Conservation (phyloP, 495 filamentous ascomycete species). For the Terfezia claveryi region DNA sequence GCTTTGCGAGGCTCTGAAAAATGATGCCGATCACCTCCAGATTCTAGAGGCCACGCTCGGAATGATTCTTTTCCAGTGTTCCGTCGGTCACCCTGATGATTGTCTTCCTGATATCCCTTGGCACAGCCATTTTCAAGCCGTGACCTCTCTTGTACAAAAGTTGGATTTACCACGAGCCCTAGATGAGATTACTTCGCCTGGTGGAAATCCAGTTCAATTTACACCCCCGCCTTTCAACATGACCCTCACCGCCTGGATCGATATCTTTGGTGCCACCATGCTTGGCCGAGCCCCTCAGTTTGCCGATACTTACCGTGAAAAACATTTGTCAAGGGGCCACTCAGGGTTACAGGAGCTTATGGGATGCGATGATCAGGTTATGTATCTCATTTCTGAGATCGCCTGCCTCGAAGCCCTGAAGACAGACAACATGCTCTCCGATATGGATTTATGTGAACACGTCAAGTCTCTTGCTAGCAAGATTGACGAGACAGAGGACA, state of each 20-base stretch:
- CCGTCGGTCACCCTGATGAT: conserved; percentile 69
- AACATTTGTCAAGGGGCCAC: conserved; percentile 51
- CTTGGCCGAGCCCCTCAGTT: conserved; percentile 64
- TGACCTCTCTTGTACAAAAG: conserved; percentile 54
- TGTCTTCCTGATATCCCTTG: conserved; percentile 83
- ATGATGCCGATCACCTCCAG: conserved; percentile 59
- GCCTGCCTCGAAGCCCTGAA: conserved; percentile 84
- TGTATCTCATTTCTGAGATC: conserved; percentile 97
- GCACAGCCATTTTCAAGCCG: conserved; percentile 91
- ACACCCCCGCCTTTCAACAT: conserved; percentile 66
- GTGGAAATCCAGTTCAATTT: conserved; percentile 13
- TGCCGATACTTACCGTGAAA: conserved; percentile 75
- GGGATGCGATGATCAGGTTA: conserved; percentile 92
- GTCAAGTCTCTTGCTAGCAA: conserved; percentile 61
- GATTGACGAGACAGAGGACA: conserved; percentile 54
- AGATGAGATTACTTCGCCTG: conserved; percentile 26
- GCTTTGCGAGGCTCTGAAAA: conserved; percentile 60
- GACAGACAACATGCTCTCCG: conserved; percentile 50
- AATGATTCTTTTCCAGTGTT: conserved; percentile 90
- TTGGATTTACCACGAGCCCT: conserved; percentile 53
- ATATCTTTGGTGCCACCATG: conserved; percentile 90
- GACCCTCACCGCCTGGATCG: conserved; percentile 87
- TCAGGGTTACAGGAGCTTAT: conserved; percentile 78
- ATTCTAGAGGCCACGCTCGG: conserved; percentile 87
- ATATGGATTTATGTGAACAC: conserved; percentile 63